Evolutionary conservation across 768 basidiomycete genomes (phyloP).

Genomic region (Rhodotorula taiwanensis): DNA sequence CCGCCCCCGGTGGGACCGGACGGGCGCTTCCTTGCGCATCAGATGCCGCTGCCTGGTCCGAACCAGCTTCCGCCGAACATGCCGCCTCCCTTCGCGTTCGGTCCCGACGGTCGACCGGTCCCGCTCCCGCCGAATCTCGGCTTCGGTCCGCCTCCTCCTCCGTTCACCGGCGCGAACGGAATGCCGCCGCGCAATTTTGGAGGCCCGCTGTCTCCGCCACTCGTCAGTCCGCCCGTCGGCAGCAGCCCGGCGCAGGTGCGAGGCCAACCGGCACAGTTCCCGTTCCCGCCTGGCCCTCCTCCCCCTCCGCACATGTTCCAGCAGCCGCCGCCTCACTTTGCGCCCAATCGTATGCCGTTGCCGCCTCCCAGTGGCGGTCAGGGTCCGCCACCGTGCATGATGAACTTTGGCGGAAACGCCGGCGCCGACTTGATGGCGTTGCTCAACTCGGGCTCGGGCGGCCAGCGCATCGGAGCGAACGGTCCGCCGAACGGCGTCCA

Average conservation of each 20-base stretch:
- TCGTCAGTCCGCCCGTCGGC: constrained; percentile 1
- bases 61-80: not conserved
- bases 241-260: not conserved
- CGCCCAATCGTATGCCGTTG: not conserved
- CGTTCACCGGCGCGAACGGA: not conserved
- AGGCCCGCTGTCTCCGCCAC: not conserved
- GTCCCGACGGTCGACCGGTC: constrained; percentile 8
- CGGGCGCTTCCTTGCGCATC: not conserved
- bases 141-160: not conserved
- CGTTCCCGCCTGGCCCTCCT: not conserved
- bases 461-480: constrained; percentile 12
- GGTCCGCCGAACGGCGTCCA: constrained; percentile 6
- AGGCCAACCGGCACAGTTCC: not conserved
- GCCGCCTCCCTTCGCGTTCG: constrained; percentile 6
- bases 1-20: constrained; percentile 12
- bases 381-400: not conserved
- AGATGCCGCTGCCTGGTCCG: not conserved
- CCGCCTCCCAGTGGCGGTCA: not conserved
- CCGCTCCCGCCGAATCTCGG: constrained; percentile 1
- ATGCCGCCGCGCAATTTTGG: not conserved
- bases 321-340: not conserved
- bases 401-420: constrained; percentile 7
- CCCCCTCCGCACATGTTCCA: not conserved
- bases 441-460: constrained; percentile 26
- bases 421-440: constrained; percentile 35